A percentile compares a stretch with the other conserved stretches of the same genome.
Conservation (phyloP, 495 filamentous ascomycete genomes). For the Hypoxylon subgilvum region DNA sequence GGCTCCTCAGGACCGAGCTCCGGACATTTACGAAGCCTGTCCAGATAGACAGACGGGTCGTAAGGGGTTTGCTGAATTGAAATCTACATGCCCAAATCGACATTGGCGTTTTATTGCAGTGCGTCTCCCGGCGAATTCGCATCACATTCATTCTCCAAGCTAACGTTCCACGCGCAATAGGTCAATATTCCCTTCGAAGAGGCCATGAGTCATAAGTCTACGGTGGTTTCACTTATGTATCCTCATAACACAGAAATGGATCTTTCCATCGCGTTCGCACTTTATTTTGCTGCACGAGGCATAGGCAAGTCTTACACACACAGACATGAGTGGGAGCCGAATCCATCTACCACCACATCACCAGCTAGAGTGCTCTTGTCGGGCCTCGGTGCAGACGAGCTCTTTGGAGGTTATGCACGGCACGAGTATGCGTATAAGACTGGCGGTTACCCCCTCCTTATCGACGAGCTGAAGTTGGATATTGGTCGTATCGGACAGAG, state of each 20-base stretch:
- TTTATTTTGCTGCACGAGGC: constrained; percentile 92
- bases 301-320: constrained; percentile 57
- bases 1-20: constrained; percentile 5
- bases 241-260: constrained; percentile 99
- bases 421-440: constrained; percentile 78
- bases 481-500: constrained; percentile 85
- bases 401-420: constrained; percentile 90
- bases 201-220: constrained; percentile 69
- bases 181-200: constrained; percentile 86
- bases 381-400: constrained; percentile 92
- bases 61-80: constrained; percentile 74
- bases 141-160: neutral
- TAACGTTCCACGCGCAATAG: constrained; percentile 45
- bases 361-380: constrained; percentile 85
- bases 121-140: constrained; percentile 24
- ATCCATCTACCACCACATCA: constrained; percentile 62
- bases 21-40: constrained; percentile 73
- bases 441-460: constrained; percentile 69
- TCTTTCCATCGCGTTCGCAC: constrained; percentile 87
- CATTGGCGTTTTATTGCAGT: constrained; percentile 79
- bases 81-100: constrained; percentile 71
- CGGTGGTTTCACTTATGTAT: constrained; percentile 76
- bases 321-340: constrained; percentile 22
- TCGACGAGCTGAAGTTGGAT: constrained; percentile 86
- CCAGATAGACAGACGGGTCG: constrained; percentile 89